These are phyloP conservation scores for Coemansia sp. DNA, from an alignment of 192 early-diverging fungal species.

Conservation along the genomic window DNA sequence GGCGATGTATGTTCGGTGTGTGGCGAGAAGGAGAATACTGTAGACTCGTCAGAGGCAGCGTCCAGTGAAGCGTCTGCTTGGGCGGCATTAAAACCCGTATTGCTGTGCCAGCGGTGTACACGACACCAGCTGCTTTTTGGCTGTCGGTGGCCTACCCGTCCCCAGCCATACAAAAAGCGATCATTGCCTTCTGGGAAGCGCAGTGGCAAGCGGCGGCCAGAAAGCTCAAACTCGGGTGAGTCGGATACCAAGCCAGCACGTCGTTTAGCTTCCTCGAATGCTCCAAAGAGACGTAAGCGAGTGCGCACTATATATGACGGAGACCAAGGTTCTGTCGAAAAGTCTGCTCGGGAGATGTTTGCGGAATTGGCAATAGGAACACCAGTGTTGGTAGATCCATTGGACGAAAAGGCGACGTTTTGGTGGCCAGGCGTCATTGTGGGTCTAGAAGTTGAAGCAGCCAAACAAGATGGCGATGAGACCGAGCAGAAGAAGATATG, in stretches of 20 bases:
- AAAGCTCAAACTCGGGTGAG: no score
- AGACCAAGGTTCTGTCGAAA: constrained; percentile 14
- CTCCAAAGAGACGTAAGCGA: constrained; percentile 1
- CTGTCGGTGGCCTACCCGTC: constrained; percentile 41
- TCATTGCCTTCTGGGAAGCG: no score
- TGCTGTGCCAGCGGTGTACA: constrained; percentile 25
- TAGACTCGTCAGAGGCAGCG: not conserved
- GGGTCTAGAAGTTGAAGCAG: constrained; percentile 1
- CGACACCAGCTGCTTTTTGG: constrained; percentile 36
- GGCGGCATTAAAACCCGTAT: not conserved
- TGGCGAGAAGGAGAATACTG: constrained; percentile 1
- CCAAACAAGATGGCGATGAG: not conserved
- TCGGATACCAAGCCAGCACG: no score
- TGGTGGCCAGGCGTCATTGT: constrained; percentile 53
- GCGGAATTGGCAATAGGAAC: constrained; percentile 21
- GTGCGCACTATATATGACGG: constrained; percentile 39
- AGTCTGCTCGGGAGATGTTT: constrained; percentile 28
- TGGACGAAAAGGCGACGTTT: constrained; percentile 10
- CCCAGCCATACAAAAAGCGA: constrained; percentile 5
- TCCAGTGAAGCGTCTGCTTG: not conserved
- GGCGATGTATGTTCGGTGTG: constrained; percentile 7
- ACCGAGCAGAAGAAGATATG: constrained; percentile 5
- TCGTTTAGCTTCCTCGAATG: not conserved
- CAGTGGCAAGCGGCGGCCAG: no score
- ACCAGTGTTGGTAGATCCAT: constrained; percentile 46